Base-by-base conservation (phyloP, 1,284 basidiomycete species). In the Sporisorium scitamineum region DNA sequence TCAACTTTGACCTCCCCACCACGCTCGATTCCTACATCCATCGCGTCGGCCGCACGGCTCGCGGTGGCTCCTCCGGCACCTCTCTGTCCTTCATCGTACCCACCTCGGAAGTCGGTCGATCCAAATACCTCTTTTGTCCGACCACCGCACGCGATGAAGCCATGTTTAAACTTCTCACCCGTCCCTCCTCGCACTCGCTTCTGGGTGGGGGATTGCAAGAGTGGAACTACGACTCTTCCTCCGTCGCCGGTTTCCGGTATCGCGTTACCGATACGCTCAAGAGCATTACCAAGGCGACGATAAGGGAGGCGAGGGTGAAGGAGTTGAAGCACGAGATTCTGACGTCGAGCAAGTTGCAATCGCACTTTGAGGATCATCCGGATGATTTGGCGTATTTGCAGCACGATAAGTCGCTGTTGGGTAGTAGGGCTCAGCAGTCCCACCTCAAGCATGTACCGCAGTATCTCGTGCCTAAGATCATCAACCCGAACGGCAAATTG, bases 281-380 rank as follows among this genome's bases (percentile, higher is more conserved):
- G 75, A 90, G 92, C 56, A 95, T 98, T 26, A 99, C 96, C 55
- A 89, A 91, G 71, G 91, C 90, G 64, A 90, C 92, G 6, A 91
- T 99, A 69, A 90, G 91, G 77, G 97, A 99, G 86, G 97, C 97
- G 1, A 88, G 95, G 73, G 89, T 97, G 56, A 96, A 96, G 86
- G 97, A 99, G 86, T 87, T 99, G 80, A 96, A 97, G 86, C 87
- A 91, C 52, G 97, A 99, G 86, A 92, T 99, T 51, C 85, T 99
- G 79, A 96, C 97, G 84, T 94, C 93, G 53, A 94, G 97, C 80
- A 98, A 96, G 86, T 89, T 99, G 62, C 80, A 97, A 93, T 93
- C 95, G 2, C 96, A 99, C 86, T 99, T 99, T 72, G 95, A 98
- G 81, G 95, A 98, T 81, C 96, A 99, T 83, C 97, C 97, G 0